Evolutionary conservation across 495 filamentous ascomycete species (phyloP), one percentile per base, ranked within the genome.

Genomic region (Xylaria acuta): DNA sequence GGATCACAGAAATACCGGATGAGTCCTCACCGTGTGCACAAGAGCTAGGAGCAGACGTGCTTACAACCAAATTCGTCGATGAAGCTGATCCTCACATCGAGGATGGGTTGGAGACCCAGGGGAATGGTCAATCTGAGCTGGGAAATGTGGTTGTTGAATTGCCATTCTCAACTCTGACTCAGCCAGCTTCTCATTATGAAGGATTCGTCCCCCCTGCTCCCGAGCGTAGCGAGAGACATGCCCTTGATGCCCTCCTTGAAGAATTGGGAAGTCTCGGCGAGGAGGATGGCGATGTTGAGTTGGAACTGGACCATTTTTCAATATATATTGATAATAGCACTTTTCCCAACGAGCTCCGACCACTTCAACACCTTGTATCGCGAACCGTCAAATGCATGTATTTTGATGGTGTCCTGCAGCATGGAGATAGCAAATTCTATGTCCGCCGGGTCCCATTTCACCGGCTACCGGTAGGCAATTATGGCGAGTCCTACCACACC

Each of bases 391-490:
- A 80, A 12, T 76, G 80, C 64, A 83, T 85, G 36, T 86, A 82
- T 66, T 88, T 93, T 63, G 88, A 93, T 75, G 92, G 92, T 0
- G 75, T 89, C 2, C 80, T 93, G 14, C 82, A 78, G 14, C 56
- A 80, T 38, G 89, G 87, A 1, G 71, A 80, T 16, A 67, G 59
- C 3, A 65, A 70, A 1, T 77, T 80, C 20, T 92, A 86, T 74
- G 81, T 93, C 2, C 78, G 85, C 51, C 78, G 73, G 45, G 82
- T 92, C 6, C 84, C 85, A 11, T 91, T 93, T 69, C 71, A 77
- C 1, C 80, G 83, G 32, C 78, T 92, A 14, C 89, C 91, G 0
- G 86, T 93, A 43, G 92, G 90, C 32, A 90, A 90, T 67, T 93
- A 93, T 80, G 88, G 86, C 4, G 74, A 82, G 22, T 67, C 77